Percentiles rank a stretch among this genome's conserved stretches.
Evolutionary conservation across 345 rosid species (phyloP).

Genomic region (Populus simonii): DNA sequence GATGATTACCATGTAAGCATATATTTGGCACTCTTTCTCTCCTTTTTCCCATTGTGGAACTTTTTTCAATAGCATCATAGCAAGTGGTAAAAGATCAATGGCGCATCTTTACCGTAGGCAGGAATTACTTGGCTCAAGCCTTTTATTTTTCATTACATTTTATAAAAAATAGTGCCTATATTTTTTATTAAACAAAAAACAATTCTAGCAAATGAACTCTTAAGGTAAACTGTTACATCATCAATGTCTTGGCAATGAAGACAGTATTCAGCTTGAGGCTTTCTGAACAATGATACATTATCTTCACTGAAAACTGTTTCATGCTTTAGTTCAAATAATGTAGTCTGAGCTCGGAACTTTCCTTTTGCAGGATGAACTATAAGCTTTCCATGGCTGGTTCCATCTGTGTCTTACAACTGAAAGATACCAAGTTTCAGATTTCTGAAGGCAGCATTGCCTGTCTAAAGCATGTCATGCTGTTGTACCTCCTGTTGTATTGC

Average conservation of each 20-base stretch:
- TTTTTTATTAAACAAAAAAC: neutral
- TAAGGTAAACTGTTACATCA: neutral
- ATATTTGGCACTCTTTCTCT: neutral
- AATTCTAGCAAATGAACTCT: neutral
- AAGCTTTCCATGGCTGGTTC: constrained; percentile 6
- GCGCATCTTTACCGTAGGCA: neutral
- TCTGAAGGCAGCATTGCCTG: neutral
- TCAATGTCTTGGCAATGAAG: neutral
- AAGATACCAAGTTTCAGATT: neutral
- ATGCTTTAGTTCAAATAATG: neutral
- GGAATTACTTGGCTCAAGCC: neutral
- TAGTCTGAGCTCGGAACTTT: neutral
- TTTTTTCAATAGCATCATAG: neutral
- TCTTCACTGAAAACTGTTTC: neutral
- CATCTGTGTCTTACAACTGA: neutral
- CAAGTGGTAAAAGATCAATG: neutral
- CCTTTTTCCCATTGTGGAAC: neutral
- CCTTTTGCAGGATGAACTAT: constrained; percentile 9
- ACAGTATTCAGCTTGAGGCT: neutral
- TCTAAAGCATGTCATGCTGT: neutral
- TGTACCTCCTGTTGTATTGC: neutral
- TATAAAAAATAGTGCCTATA: neutral
- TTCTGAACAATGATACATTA: neutral
- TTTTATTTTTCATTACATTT: neutral
- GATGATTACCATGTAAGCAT: constrained; percentile 12